Percentiles rank a stretch among this genome's conserved stretches.
Conservation (phyloP, 768 basidiomycete genomes). For the Clitopilus hobsonii region DNA sequence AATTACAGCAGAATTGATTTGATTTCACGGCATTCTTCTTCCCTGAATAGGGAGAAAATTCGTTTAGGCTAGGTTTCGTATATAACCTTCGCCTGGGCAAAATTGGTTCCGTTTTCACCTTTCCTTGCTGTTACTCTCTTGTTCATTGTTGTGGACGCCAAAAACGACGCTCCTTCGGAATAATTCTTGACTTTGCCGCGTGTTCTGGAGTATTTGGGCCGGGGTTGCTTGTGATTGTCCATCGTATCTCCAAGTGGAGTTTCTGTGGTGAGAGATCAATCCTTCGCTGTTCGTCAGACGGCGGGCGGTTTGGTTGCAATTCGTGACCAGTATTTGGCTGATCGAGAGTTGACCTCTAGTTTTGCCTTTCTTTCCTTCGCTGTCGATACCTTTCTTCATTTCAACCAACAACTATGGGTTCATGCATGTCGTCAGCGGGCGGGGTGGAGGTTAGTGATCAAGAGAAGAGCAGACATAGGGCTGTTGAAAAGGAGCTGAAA, state of each 20-base stretch:
- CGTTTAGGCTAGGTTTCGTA: neutral
- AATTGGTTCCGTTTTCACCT: neutral
- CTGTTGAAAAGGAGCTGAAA: slow-evolving; percentile 73
- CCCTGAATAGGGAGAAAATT: neutral
- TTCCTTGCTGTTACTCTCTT: neutral
- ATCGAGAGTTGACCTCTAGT: neutral
- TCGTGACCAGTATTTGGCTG: neutral
- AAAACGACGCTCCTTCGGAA: neutral
- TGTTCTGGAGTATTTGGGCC: neutral
- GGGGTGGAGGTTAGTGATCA: slow-evolving; percentile 61
- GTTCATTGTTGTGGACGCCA: neutral
- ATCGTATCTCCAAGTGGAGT: neutral
- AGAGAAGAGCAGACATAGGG: slow-evolving; percentile 59
- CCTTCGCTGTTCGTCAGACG: neutral
- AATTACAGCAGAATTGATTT: neutral
- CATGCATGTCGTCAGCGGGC: slow-evolving; percentile 64
- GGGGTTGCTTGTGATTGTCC: neutral
- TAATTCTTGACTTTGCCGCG: neutral
- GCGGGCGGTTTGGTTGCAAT: neutral
- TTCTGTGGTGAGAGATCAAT: neutral
- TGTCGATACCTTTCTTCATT: neutral
- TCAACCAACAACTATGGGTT: slow-evolving; percentile 52
- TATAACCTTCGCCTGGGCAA: neutral
- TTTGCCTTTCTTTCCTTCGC: neutral
- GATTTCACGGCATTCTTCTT: neutral